phyloP scores from a whole-genome alignment of 2,329 filamentous ascomycete species.

The Talaromyces atroroseus region DNA sequence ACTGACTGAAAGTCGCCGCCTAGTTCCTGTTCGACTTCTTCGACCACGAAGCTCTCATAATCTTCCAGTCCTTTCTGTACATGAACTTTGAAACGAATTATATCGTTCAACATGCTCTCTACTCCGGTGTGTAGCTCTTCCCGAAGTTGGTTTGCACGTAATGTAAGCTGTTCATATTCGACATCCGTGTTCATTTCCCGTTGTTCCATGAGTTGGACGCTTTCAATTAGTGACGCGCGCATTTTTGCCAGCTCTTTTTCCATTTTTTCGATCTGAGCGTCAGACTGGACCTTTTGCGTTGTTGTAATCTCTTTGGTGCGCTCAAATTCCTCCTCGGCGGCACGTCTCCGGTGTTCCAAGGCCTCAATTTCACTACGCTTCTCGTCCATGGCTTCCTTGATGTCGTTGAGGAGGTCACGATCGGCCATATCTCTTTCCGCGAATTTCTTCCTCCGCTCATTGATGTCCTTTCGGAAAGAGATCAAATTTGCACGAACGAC shows the following conservation, averaged over 20 bases:
- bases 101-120: constrained; percentile 91
- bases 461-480: constrained; percentile 77
- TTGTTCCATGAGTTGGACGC: constrained; percentile 86
- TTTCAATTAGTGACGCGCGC: constrained; percentile 75
- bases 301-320: constrained; percentile 83
- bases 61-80: constrained; percentile 88
- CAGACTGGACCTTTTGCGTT: constrained; percentile 80
- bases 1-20: constrained; percentile 53
- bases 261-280: constrained; percentile 96
- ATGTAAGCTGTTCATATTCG: constrained; percentile 89
- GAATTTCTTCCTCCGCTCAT: constrained; percentile 74
- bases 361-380: constrained; percentile 90
- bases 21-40: constrained; percentile 83
- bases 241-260: constrained; percentile 96
- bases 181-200: constrained; percentile 95
- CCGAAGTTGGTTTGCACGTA: constrained; percentile 74
- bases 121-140: constrained; percentile 98
- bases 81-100: constrained; percentile 98
- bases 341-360: constrained; percentile 78
- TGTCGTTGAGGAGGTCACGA: constrained; percentile 85
- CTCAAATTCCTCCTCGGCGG: constrained; percentile 89
- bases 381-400: constrained; percentile 95
- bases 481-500: constrained; percentile 74
- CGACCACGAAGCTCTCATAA: constrained; percentile 87
- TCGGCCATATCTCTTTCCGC: constrained; percentile 92